Evolutionary conservation across 1,284 basidiomycete species (phyloP).

Genomic region (Coniferiporia sulphurascens): DNA sequence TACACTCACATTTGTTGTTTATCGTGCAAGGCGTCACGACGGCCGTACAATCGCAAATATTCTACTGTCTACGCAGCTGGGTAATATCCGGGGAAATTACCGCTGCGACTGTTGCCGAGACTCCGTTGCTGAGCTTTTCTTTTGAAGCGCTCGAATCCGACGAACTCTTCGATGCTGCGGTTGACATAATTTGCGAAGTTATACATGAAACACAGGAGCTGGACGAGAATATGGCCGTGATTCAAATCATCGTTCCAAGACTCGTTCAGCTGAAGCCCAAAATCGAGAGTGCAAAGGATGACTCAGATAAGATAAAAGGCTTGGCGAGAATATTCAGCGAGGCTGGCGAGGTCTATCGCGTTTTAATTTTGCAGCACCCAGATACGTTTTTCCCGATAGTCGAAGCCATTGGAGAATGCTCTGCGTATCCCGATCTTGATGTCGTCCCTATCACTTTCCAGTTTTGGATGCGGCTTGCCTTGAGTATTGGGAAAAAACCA

Average conservation of each 20-base stretch:
- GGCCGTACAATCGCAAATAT: conserved; percentile 81
- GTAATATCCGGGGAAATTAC: conserved; percentile 83
- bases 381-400: conserved; percentile 92
- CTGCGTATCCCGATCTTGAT: conserved; percentile 91
- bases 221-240: conserved; percentile 88
- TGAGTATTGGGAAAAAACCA: conserved; percentile 72
- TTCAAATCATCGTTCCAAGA: conserved; percentile 82
- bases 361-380: conserved; percentile 85
- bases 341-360: conserved; percentile 93
- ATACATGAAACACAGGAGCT: conserved; percentile 99
- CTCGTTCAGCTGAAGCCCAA: conserved; percentile 70
- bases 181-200: conserved; percentile 89
- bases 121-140: conserved; percentile 79
- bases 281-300: conserved; percentile 60
- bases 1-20: conserved; percentile 5
- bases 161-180: conserved; percentile 86
- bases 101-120: conserved; percentile 61
- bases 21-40: conserved; percentile 67
- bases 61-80: conserved; percentile 86
- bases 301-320: conserved; percentile 87
- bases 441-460: conserved; percentile 97
- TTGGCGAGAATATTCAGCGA: conserved; percentile 91
- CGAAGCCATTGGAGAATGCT: conserved; percentile 91
- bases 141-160: conserved; percentile 86
- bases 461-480: conserved; percentile 95